These are phyloP conservation scores for Aegilops longissima DNA, from an alignment of 176 grass and related monocot genomes.

Conservation along the genomic window DNA sequence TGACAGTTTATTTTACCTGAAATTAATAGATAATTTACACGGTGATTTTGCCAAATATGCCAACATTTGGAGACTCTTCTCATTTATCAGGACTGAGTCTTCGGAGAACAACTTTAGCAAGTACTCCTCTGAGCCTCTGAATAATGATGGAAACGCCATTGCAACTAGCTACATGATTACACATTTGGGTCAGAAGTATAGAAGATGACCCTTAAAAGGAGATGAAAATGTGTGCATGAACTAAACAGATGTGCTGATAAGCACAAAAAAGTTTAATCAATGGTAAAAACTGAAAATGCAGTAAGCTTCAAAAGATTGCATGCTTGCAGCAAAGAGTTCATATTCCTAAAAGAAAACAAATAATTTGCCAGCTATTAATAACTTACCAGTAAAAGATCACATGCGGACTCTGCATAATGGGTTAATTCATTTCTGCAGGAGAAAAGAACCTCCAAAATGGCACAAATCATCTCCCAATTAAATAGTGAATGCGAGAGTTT, in stretches of 20 bases:
- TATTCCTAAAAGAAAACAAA: not conserved
- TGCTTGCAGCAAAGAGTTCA: constrained; percentile 12
- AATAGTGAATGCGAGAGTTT: constrained; percentile 81
- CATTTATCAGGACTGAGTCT: constrained; percentile 57
- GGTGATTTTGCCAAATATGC: constrained; percentile 60
- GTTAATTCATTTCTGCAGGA: constrained; percentile 42
- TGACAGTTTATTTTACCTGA: constrained; percentile 57
- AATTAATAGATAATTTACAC: constrained; percentile 56
- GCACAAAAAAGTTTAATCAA: not conserved
- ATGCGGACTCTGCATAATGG: constrained; percentile 38
- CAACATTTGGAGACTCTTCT: constrained; percentile 74
- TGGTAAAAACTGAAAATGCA: constrained; percentile 7
- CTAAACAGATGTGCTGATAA: not conserved
- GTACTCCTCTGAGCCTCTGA: constrained; percentile 58
- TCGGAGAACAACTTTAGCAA: constrained; percentile 68
- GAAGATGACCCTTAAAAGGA: constrained; percentile 29
- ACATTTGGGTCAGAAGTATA: constrained; percentile 24
- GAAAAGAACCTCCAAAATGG: constrained; percentile 63
- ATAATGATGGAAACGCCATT: constrained; percentile 65
- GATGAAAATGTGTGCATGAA: constrained; percentile 3
- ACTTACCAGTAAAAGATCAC: constrained; percentile 83
- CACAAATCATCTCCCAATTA: constrained; percentile 69
- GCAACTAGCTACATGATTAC: constrained; percentile 61
- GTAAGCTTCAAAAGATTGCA: not conserved
- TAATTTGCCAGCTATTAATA: not conserved